Evolutionary conservation across 495 filamentous ascomycete species (phyloP), one percentile per base, ranked within the genome.

Genomic region (Sphaerosporella brunnea): DNA sequence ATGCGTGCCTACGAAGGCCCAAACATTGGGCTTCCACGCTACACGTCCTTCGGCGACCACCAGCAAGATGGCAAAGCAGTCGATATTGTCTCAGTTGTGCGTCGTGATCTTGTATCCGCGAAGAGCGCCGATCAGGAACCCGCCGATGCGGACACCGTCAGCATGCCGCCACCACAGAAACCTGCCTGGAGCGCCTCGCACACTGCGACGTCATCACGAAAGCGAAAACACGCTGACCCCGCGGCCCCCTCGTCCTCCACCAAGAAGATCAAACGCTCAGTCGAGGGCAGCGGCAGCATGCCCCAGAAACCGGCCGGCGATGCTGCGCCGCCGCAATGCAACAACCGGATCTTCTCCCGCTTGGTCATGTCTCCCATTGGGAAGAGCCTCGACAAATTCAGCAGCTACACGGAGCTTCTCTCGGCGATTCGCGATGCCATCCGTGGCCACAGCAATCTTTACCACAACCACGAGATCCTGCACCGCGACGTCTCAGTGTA

Each of bases 401-500:
- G 28, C 5, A 7, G 7, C 7, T 32, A 32, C 13, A 5, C 5
- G 7, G 28, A 32, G 28, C 28, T 32, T 7, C 28, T 32, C 28
- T 7, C 7, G 5, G 13, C 28, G 5, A 32, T 32, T 7, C 28
- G 13, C 13, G 28, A 32, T 13, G 28, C 28, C 7, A 32, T 32
- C 13, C 28, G 5, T 7, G 28, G 28, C 28, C 28, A 32, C 13
- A 5, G 28, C 5, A 7, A 32, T 13, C 28, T 32, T 13, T 32
- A 32, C 28, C n/a, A n/a, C n/a, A 32, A 32, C 28, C 28, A 32
- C 13, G 28, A 13, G 7, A 32, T 32, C 13, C 43, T 45, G 0
- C 43, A 45, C 25, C 24, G 43, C 18, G 43, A 45, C 43, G 20
- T 34, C 11, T 45, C 43, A 4, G 21, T 32, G 19, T 4, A 32